Evolutionary conservation across 2,329 filamentous ascomycete species (phyloP), one percentile per base, ranked within the genome.

Genomic region (Hypoxylon sp.): DNA sequence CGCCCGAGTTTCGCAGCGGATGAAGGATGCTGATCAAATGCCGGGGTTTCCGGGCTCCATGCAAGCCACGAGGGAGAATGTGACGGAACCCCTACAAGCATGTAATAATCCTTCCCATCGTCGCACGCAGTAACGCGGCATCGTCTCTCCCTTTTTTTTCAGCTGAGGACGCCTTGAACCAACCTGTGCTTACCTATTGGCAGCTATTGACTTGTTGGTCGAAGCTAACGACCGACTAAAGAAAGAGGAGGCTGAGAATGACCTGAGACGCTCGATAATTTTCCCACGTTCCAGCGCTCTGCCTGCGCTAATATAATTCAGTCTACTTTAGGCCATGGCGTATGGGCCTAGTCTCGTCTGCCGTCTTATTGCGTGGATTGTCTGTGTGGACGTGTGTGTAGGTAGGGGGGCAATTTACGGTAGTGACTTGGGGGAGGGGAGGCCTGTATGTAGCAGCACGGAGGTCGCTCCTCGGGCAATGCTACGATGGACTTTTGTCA

Each of bases 401-500:
- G 17, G 54, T 35, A 22, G 35, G 33, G 27, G 33, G 17, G 13
- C 25, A 44, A 44, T 44, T 51, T 25, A 22, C 17, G 10, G 44
- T 55, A 35, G 37, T 46, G 25, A 27, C 25, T 27, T 27, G 25
- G 25, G 25, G 25, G 25, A 27, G 54, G 40, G 35, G 22, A 37
- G 48, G 59, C 40, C 40, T 53, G 35, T 40, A 51, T 46, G 27
- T 31, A 49, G 51, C 27, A 37, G 40, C 46, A 62, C 53, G 64
- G 68, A 62, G 49, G 51, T 57, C 42, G 58, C 50, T 64, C 63
- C 63, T 66, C 64, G 33, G 67, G 66, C 66, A 69, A 69, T 71
- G 69, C 56, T 63, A 71, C 66, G 50, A 69, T 66, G 69, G 56
- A 66, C 65, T 69, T 71, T 71, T 71, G 66, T 71, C 58, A 69